Percentiles rank a stretch among this genome's conserved stretches.
Evolutionary conservation across 768 basidiomycete species (phyloP).

Genomic region (Leccinum rimulosum): DNA sequence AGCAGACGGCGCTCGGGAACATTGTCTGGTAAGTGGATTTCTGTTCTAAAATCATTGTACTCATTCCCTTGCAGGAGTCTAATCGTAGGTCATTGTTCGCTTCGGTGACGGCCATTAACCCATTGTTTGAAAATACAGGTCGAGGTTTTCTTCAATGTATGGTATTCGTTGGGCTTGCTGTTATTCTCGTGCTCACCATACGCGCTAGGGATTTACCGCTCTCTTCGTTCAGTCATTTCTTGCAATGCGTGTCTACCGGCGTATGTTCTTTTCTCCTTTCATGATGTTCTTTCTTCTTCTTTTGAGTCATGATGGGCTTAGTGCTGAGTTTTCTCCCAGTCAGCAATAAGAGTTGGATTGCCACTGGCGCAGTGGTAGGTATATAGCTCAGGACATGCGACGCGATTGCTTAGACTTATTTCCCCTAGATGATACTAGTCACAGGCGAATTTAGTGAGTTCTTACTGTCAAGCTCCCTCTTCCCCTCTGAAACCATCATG

Average conservation of each 20-base stretch:
- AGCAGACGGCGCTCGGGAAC: slow-evolving; percentile 24
- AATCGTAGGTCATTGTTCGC: slow-evolving; percentile 14
- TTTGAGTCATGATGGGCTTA: too few species aligned
- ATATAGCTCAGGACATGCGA: neutral
- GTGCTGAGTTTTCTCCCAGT: slow-evolving; percentile 33
- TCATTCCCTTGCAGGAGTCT: slow-evolving; percentile 24
- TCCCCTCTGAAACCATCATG: slow-evolving; percentile 8
- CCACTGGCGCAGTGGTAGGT: slow-evolving; percentile 38
- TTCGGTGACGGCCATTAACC: neutral
- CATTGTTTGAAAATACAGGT: slow-evolving; percentile 31
- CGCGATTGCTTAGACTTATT: neutral
- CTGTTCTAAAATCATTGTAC: neutral
- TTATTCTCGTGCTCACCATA: slow-evolving; percentile 1
- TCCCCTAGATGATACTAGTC: slow-evolving; percentile 32
- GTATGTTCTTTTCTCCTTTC: slow-evolving; percentile 30
- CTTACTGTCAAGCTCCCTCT: too few species aligned
- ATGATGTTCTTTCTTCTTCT: neutral
- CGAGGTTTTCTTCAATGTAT: slow-evolving; percentile 53
- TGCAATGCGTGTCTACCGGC: slow-evolving; percentile 48
- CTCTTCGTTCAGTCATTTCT: slow-evolving; percentile 60
- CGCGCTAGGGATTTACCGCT: slow-evolving; percentile 42
- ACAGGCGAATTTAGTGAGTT: slow-evolving; percentile 41
- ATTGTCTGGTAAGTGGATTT: slow-evolving; percentile 43
- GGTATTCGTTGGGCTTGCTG: neutral
- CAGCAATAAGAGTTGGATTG: slow-evolving; percentile 47